Conservation (phyloP, 768 basidiomycete species). For the Rhizopogon roseolus region DNA sequence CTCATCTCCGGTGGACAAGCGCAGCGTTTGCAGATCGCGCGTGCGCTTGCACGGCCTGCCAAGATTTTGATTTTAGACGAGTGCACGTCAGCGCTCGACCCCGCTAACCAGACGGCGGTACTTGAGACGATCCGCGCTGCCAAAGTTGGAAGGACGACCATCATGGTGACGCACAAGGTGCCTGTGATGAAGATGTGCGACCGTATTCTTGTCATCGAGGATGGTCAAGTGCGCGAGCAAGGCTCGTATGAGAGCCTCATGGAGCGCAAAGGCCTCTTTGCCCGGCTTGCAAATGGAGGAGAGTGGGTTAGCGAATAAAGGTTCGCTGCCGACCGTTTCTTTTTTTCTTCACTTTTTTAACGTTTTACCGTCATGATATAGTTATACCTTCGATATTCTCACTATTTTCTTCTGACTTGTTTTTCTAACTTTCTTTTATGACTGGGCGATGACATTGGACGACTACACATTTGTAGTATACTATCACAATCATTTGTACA, state of each 20-base stretch:
- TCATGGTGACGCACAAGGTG: slow-evolving; percentile 93
- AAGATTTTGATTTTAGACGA: slow-evolving; percentile 86
- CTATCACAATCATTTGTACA: slow-evolving; percentile 4
- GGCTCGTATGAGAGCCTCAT: slow-evolving; percentile 73
- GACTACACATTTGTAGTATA: slow-evolving; percentile 7
- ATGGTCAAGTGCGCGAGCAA: slow-evolving; percentile 75
- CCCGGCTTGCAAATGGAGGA: slow-evolving; percentile 72
- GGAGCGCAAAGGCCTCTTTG: slow-evolving; percentile 65
- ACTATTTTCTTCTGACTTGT: neutral
- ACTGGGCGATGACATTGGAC: slow-evolving; percentile 1
- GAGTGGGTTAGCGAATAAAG: slow-evolving; percentile 47
- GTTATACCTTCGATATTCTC: slow-evolving; percentile 3
- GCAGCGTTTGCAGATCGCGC: slow-evolving; percentile 87
- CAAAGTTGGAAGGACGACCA: slow-evolving; percentile 69
- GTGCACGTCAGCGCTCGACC: slow-evolving; percentile 90
- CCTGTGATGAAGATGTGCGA: slow-evolving; percentile 92
- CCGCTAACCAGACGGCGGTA: slow-evolving; percentile 77
- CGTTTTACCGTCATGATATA: neutral
- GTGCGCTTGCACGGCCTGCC: slow-evolving; percentile 75
- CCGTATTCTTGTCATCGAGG: slow-evolving; percentile 73
- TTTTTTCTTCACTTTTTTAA: neutral
- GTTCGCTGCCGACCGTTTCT: neutral
- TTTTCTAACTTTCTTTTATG: neutral
- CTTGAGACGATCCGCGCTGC: slow-evolving; percentile 68
- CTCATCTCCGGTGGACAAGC: slow-evolving; percentile 93